Evolutionary conservation across 2,329 filamentous ascomycete genomes (phyloP).

Genomic region (Cercospora janseana): DNA sequence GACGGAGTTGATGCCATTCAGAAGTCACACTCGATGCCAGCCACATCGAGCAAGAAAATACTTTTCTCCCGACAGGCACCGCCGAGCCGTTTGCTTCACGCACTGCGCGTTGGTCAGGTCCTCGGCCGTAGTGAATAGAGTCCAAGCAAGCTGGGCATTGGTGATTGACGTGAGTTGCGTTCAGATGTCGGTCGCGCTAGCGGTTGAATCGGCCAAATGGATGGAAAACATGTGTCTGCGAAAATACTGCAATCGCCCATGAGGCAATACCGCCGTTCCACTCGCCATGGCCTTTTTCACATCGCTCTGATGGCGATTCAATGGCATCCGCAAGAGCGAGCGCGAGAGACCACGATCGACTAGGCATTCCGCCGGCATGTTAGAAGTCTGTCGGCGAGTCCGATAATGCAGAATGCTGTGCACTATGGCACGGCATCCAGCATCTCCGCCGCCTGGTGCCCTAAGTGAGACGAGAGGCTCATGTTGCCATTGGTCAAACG

Average conservation of each 20-base stretch:
- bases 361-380: not conserved
- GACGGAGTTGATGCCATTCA: constrained; percentile 23
- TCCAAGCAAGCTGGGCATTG: too few relatives aligned
- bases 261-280: too few relatives aligned
- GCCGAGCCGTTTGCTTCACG: not conserved
- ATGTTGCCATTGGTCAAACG: constrained; percentile 16
- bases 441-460: not conserved
- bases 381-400: constrained; percentile 13
- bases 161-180: too few relatives aligned
- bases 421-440: constrained; percentile 3
- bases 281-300: too few relatives aligned
- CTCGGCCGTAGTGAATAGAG: too few relatives aligned
- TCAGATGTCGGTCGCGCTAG: too few relatives aligned
- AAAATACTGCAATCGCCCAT: too few relatives aligned
- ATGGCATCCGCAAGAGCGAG: not conserved
- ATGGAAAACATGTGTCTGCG: too few relatives aligned
- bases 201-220: too few relatives aligned
- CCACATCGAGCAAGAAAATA: not conserved
- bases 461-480: not conserved
- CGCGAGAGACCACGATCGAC: not conserved
- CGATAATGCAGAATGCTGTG: constrained; percentile 6
- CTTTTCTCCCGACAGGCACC: too few relatives aligned
- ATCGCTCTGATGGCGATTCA: too few relatives aligned
- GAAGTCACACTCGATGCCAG: not conserved
- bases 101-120: too few relatives aligned